Conservation (phyloP, 768 basidiomycete genomes). For the Mycena floridula region DNA sequence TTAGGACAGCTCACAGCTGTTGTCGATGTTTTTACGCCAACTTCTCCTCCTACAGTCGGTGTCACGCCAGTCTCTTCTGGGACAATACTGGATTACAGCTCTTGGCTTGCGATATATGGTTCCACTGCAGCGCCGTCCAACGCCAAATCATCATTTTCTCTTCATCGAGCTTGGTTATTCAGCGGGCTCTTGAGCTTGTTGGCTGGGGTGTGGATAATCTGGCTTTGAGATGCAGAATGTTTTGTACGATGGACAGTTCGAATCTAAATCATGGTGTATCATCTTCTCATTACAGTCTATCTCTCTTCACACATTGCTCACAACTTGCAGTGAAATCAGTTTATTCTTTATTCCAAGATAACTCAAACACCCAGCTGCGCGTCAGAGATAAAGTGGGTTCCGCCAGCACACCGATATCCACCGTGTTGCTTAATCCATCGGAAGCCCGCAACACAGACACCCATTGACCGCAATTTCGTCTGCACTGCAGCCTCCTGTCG, state of each 20-base stretch:
- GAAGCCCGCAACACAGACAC: conserved; percentile 42
- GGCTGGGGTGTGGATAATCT: too few species aligned
- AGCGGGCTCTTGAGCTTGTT: too few species aligned
- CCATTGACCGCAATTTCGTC: conserved; percentile 36
- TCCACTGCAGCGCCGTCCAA: too few species aligned
- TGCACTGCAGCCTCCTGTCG: conserved; percentile 38
- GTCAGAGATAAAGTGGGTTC: conserved; percentile 33
- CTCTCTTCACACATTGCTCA: too few species aligned
- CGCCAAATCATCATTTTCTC: too few species aligned
- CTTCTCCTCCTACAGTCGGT: conserved; percentile 17
- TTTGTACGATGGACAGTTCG: too few species aligned
- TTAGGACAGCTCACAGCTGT: conserved; percentile 14
- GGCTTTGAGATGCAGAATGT: too few species aligned
- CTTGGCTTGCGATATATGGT: conserved; percentile 6
- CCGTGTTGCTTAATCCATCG: conserved; percentile 32
- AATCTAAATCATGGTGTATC: too few species aligned
- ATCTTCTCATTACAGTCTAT: too few species aligned
- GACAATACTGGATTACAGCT: conserved; percentile 23
- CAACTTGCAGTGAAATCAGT: too few species aligned
- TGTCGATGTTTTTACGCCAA: conserved; percentile 26
- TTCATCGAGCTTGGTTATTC: too few species aligned
- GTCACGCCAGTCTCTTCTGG: conserved; percentile 15
- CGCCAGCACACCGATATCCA: conserved; percentile 44
- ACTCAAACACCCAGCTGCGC: conserved; percentile 21
- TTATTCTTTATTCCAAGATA: too few species aligned